Evolutionary conservation across 2,329 filamentous ascomycete genomes (phyloP).

Genomic region (Aureobasidium melanogenum): DNA sequence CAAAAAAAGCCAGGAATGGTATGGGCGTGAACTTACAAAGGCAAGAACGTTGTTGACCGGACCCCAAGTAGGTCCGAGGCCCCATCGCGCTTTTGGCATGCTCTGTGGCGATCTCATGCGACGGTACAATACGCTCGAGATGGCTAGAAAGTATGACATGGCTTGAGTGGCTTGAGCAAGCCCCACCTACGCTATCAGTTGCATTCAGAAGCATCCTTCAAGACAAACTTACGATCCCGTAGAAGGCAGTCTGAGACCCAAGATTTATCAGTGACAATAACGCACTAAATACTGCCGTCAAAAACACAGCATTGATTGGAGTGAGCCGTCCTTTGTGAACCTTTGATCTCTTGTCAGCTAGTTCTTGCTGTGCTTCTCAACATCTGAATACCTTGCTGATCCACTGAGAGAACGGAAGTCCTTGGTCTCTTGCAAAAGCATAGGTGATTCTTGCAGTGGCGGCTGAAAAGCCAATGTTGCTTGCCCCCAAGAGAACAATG

Average conservation of each 20-base stretch:
- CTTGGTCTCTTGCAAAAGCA: slow-evolving; percentile 35
- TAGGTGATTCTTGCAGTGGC: slow-evolving; percentile 27
- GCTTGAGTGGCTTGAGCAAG: background rate
- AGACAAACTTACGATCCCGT: slow-evolving; percentile 8
- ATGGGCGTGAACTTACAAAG: background rate
- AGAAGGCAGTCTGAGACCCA: slow-evolving; percentile 14
- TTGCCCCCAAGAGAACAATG: background rate
- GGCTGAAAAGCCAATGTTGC: background rate
- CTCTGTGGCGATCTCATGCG: background rate
- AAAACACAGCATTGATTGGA: slow-evolving; percentile 14
- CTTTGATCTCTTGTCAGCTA: background rate
- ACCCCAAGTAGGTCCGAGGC: background rate
- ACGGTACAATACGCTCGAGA: background rate
- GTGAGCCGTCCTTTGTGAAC: background rate
- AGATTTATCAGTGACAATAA: slow-evolving; percentile 17
- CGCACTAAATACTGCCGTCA: slow-evolving; percentile 10
- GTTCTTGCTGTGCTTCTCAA: background rate
- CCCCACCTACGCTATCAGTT: background rate
- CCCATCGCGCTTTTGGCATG: background rate
- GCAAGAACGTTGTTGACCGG: background rate
- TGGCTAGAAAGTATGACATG: background rate
- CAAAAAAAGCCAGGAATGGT: background rate
- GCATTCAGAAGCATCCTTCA: background rate
- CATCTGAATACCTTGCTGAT: background rate
- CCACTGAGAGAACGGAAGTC: slow-evolving; percentile 28